Evolutionary conservation across 306 rosid species (phyloP).

Genomic region (Casuarina cunninghamiana): DNA sequence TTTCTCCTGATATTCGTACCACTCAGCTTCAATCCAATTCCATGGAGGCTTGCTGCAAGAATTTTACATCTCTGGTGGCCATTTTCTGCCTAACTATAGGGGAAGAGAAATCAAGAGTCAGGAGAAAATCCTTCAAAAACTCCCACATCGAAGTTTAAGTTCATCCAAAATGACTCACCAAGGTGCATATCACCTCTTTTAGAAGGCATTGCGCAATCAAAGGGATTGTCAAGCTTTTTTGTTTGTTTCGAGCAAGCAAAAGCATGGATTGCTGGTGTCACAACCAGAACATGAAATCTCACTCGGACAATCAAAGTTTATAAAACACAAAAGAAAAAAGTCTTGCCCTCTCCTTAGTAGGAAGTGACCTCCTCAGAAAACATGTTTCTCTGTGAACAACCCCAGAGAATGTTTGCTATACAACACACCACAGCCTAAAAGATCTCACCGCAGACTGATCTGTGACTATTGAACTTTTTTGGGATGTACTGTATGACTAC

Average conservation of each 20-base stretch:
- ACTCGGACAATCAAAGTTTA: slow-evolving; percentile 23
- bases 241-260: not conserved
- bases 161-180: slow-evolving; percentile 17
- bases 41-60: not conserved
- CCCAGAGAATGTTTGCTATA: not conserved
- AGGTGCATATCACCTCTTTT: slow-evolving; percentile 14
- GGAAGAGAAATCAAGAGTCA: too few relatives aligned
- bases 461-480: too few relatives aligned
- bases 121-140: not conserved
- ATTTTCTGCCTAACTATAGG: not conserved
- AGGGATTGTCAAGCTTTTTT: slow-evolving; percentile 7
- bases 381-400: slow-evolving; percentile 9
- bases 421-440: not conserved
- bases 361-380: slow-evolving; percentile 17
- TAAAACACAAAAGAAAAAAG: slow-evolving; percentile 15
- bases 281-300: slow-evolving; percentile 32
- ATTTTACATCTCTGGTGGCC: not conserved
- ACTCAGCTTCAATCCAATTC: not conserved
- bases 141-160: not conserved
- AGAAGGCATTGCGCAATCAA: slow-evolving; percentile 38
- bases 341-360: slow-evolving; percentile 4
- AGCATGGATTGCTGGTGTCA: slow-evolving; percentile 34
- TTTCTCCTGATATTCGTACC: not conserved
- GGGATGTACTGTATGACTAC: too few relatives aligned
- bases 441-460: not conserved